Evolutionary conservation across 208 protist genomes (phyloP).

Genomic region (Crithidia sp.): DNA sequence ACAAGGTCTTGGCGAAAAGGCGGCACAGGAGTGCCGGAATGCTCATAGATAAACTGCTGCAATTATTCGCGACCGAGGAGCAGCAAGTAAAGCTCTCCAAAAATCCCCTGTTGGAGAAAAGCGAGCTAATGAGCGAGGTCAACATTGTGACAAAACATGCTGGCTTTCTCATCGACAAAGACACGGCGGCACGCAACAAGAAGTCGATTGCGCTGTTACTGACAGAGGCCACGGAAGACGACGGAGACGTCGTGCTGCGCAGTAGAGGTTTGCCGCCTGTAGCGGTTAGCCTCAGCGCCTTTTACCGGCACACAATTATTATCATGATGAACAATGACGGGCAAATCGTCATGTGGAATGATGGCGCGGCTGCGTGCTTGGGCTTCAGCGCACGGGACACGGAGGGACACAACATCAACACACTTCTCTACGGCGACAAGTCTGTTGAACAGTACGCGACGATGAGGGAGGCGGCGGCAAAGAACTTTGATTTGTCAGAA

Average conservation of each 20-base stretch:
- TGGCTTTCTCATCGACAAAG: slow-evolving; percentile 28
- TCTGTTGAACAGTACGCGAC: slow-evolving; percentile 62
- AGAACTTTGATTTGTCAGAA: slow-evolving; percentile 49
- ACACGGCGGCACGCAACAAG: slow-evolving; percentile 31
- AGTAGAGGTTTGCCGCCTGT: slow-evolving; percentile 40
- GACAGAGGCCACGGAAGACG: slow-evolving; percentile 53
- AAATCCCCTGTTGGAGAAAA: slow-evolving; percentile 28
- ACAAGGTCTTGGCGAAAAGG: slow-evolving; percentile 2
- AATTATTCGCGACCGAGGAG: neutral
- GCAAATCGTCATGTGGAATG: slow-evolving; percentile 59
- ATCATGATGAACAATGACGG: slow-evolving; percentile 57
- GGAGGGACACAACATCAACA: slow-evolving; percentile 61
- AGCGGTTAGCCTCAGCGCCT: slow-evolving; percentile 41
- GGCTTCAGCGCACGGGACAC: slow-evolving; percentile 61
- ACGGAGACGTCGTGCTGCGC: slow-evolving; percentile 42
- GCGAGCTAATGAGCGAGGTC: slow-evolving; percentile 7
- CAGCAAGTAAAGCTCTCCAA: slow-evolving; percentile 3
- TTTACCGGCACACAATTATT: slow-evolving; percentile 51
- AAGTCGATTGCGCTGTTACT: slow-evolving; percentile 43
- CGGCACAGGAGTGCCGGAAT: neutral
- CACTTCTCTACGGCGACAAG: slow-evolving; percentile 65
- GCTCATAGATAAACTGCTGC: slow-evolving; percentile 19
- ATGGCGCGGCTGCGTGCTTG: slow-evolving; percentile 48
- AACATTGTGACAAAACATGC: slow-evolving; percentile 12
- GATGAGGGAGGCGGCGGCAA: slow-evolving; percentile 59